A percentile compares a stretch with the other conserved stretches of the same genome.
These are phyloP conservation scores for Fagopyrum esculentum DNA, from an alignment of 148 eudicot genomes.

Conservation along the genomic window DNA sequence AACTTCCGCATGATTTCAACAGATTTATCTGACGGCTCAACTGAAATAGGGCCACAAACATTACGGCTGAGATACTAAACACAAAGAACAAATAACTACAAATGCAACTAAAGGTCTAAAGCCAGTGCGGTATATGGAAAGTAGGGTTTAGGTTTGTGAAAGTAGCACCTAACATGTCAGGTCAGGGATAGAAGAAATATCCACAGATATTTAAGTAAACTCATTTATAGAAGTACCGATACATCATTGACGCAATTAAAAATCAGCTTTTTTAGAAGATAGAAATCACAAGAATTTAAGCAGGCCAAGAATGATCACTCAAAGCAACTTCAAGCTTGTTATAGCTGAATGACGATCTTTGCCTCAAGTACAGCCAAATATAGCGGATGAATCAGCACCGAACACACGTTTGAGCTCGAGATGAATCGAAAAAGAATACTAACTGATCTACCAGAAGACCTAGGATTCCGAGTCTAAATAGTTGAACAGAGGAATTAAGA, in stretches of 20 bases:
- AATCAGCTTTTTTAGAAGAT: neutral
- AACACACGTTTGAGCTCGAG: neutral
- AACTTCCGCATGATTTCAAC: slow-evolving; percentile 94
- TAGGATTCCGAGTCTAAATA: slow-evolving; percentile 4
- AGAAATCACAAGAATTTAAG: neutral
- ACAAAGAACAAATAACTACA: neutral
- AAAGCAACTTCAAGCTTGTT: neutral
- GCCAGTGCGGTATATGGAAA: neutral
- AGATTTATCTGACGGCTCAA: slow-evolving; percentile 79
- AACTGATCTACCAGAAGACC: slow-evolving; percentile 1
- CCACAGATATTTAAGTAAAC: neutral
- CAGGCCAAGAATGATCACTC: neutral
- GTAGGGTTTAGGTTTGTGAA: neutral
- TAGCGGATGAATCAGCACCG: neutral
- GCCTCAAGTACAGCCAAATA: neutral
- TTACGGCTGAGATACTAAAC: neutral
- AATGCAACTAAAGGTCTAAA: neutral
- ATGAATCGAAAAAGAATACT: neutral
- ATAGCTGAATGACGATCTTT: neutral
- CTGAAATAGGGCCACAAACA: slow-evolving; percentile 26
- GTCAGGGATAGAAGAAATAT: neutral
- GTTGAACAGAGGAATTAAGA: neutral
- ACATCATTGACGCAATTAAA: neutral
- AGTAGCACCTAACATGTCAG: neutral
- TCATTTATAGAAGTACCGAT: neutral